phyloP scores from a whole-genome alignment of 2,329 filamentous ascomycete genomes.

The Venturia aucupariae region DNA sequence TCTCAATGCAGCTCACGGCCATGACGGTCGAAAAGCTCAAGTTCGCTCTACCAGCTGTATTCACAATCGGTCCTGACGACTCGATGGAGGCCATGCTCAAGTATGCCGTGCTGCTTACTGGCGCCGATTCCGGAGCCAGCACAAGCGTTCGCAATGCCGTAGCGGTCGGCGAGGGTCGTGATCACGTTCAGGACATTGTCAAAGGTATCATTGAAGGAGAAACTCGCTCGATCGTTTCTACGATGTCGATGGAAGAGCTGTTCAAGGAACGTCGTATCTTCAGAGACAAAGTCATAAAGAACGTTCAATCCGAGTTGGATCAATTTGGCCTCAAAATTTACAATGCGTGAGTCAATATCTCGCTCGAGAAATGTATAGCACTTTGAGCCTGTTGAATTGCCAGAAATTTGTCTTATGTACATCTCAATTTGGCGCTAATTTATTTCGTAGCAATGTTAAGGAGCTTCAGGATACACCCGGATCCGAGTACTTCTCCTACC shows the following conservation, averaged over 20 bases:
- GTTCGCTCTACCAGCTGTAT: slow-evolving; percentile 72
- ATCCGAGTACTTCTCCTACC: slow-evolving; percentile 73
- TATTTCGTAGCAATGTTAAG: slow-evolving; percentile 58
- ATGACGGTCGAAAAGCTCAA: slow-evolving; percentile 88
- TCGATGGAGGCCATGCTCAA: slow-evolving; percentile 62
- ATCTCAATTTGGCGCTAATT: slow-evolving; percentile 42
- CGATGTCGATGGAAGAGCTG: slow-evolving; percentile 90
- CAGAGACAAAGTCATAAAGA: slow-evolving; percentile 54
- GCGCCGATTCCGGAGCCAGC: slow-evolving; percentile 41
- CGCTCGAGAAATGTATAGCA: slow-evolving; percentile 19
- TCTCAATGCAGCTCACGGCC: slow-evolving; percentile 71
- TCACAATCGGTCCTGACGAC: slow-evolving; percentile 75
- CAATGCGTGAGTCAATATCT: slow-evolving; percentile 4
- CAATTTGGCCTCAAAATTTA: slow-evolving; percentile 70
- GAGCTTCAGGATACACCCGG: slow-evolving; percentile 76
- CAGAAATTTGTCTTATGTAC: slow-evolving; percentile 20
- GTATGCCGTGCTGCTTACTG: slow-evolving; percentile 72
- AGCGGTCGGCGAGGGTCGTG: slow-evolving; percentile 37
- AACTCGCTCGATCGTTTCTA: slow-evolving; percentile 70
- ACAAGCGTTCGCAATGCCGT: slow-evolving; percentile 23
- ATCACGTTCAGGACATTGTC: slow-evolving; percentile 74
- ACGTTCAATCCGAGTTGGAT: slow-evolving; percentile 69
- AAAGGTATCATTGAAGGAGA: slow-evolving; percentile 88
- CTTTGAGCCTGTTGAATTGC: neutral
- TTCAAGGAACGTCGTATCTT: slow-evolving; percentile 70